These are phyloP conservation scores for Penicillium malachiteum DNA, from an alignment of 495 filamentous ascomycete species.

Conservation along the genomic window DNA sequence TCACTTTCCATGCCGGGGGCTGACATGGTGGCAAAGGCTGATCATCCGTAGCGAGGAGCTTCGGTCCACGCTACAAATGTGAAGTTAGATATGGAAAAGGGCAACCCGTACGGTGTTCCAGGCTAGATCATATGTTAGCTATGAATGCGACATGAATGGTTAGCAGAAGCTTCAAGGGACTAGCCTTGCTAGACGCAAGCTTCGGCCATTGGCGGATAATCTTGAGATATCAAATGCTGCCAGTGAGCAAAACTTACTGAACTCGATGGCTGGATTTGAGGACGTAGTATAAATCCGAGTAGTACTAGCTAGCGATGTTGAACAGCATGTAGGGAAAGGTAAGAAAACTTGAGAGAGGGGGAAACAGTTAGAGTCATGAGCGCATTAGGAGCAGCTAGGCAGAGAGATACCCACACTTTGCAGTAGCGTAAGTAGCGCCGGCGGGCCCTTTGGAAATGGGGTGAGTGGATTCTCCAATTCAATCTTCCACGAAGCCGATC, in stretches of 20 bases:
- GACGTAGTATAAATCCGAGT: background rate
- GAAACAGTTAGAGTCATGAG: conserved; percentile 16
- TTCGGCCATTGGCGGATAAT: background rate
- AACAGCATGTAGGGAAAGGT: background rate
- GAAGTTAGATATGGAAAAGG: conserved; percentile 1
- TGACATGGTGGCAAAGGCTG: conserved; percentile 19
- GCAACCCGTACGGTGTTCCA: background rate
- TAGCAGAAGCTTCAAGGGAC: background rate
- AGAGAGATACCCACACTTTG: conserved; percentile 21
- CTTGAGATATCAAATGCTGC: background rate
- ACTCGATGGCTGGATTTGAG: background rate
- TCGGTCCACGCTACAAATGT: conserved; percentile 2
- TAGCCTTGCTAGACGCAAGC: background rate
- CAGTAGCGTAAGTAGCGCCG: conserved; percentile 14
- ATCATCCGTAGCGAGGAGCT: conserved; percentile 19
- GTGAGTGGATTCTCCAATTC: conserved; percentile 20
- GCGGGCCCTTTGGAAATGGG: conserved; percentile 13
- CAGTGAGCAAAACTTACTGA: background rate
- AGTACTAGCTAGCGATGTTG: background rate
- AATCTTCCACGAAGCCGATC: conserved; percentile 17
- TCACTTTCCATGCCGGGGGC: conserved; percentile 35
- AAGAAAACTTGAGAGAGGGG: conserved; percentile 16
- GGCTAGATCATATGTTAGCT: conserved; percentile 8
- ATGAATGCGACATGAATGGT: background rate
- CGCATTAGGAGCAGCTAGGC: conserved; percentile 8